Evolutionary conservation across 306 rosid genomes (phyloP), one percentile per base, ranked within the genome.

Genomic region (cucumber (Cucumis sativus)): DNA sequence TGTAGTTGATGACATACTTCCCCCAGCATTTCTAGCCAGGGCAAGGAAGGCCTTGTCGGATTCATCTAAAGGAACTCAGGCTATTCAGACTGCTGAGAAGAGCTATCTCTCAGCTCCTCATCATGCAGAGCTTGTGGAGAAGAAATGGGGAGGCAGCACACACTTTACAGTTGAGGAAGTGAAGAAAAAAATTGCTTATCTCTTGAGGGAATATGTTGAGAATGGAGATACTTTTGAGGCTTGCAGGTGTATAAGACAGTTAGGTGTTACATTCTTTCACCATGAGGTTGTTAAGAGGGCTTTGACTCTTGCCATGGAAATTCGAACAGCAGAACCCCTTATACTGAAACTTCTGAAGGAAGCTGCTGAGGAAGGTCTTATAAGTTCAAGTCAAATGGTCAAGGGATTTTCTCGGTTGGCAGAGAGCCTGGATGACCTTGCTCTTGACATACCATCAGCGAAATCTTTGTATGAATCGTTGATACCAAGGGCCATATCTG

Each of bases 241-340:
- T 39, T 95, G 99, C 84, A 83, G 99, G 83, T 95, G 97, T 79
- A 89, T 92, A 75, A 86, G 99, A 75, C 96, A 92, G 83, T 85
- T 95, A 72, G 97, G 99, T 77, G 99, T 95, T 67, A 72, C 99
- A 4, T 95, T 95, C 88, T 95, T 90, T 77, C 97, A 95, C 86
- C 99, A 95, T 21, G 99, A 95, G 92, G 97, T 95, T 83, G 99
- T 95, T 79, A 95, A 95, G 90, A 87, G 93, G 83, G 96, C 99
- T 68, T 82, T 95, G 84, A 79, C 83, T 57, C 89, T 95, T 80
- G 92, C 97, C 65, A 95, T 95, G 99, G 99, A 95, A 86, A 87
- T 23, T 49, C 85, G 74, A 63, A 81, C 93, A 1, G 84, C 99
- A 20, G 97, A 91, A 79, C 90, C 90, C 7, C 82, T 78, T 56